Evolutionary conservation across 78 protist species (phyloP).

Genomic region (Bigelowiella natans): DNA sequence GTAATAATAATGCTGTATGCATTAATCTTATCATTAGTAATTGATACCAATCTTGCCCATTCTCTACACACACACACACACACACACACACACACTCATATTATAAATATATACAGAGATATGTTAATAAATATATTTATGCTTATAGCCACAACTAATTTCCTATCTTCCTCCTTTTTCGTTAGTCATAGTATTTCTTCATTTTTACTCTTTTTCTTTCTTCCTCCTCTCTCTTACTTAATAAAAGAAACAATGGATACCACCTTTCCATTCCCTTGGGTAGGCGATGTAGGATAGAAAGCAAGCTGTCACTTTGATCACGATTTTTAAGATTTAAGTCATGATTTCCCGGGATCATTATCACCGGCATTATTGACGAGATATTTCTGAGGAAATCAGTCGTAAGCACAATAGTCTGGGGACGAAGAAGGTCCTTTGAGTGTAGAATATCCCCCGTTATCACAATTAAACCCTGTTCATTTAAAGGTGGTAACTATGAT

Average conservation of each 20-base stretch:
- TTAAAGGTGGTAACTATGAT: too few species aligned
- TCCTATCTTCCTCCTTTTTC: not conserved
- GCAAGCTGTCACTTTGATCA: not conserved
- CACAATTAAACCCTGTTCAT: too few species aligned
- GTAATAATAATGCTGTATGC: too few species aligned
- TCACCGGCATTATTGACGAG: not conserved
- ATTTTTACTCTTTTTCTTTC: too few species aligned
- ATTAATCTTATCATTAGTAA: too few species aligned
- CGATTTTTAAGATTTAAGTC: not conserved
- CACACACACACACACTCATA: not conserved
- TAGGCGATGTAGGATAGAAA: not conserved
- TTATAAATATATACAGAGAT: not conserved
- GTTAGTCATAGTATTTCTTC: too few species aligned
- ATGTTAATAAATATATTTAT: not conserved
- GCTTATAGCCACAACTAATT: not conserved
- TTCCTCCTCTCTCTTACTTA: too few species aligned
- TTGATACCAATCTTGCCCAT: too few species aligned
- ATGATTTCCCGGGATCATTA: not conserved
- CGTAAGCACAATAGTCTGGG: not conserved
- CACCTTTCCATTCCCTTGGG: too few species aligned
- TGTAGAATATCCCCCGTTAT: too few species aligned
- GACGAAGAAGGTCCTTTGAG: too few species aligned
- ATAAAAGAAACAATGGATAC: too few species aligned
- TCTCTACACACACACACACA: not conserved
- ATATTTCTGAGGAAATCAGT: not conserved